Percentiles rank a stretch among this genome's conserved stretches.
phyloP scores from a whole-genome alignment of 2,329 filamentous ascomycete genomes.

The Hysterium pulicare region DNA sequence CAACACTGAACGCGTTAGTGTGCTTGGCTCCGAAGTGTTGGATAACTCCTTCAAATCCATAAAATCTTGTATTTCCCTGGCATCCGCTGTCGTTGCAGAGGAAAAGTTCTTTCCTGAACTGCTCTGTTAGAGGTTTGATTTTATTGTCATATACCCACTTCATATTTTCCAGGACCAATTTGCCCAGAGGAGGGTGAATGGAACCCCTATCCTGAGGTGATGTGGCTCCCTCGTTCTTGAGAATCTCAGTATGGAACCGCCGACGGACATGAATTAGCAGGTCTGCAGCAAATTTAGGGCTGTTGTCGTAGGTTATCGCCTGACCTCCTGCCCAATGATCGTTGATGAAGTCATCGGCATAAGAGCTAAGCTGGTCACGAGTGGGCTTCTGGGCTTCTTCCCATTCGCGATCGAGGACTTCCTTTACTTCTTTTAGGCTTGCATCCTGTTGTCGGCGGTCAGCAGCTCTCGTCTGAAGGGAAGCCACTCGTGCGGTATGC shows the following conservation, averaged over 20 bases:
- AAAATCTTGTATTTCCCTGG: slow-evolving; percentile 62
- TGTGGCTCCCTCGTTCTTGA: slow-evolving; percentile 50
- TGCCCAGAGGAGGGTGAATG: slow-evolving; percentile 56
- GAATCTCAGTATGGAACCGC: slow-evolving; percentile 62
- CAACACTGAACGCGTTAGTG: slow-evolving; percentile 65
- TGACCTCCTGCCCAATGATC: slow-evolving; percentile 63
- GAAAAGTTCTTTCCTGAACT: slow-evolving; percentile 68
- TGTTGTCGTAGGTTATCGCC: slow-evolving; percentile 61
- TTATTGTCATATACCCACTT: slow-evolving; percentile 80
- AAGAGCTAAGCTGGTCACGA: slow-evolving; percentile 60
- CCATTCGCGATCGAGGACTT: slow-evolving; percentile 65
- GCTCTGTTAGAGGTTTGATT: slow-evolving; percentile 66
- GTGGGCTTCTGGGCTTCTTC: slow-evolving; percentile 67
- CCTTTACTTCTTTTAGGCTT: slow-evolving; percentile 52
- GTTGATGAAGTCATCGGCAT: slow-evolving; percentile 68
- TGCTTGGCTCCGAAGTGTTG: slow-evolving; percentile 85
- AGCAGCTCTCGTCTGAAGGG: slow-evolving; percentile 46
- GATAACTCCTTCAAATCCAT: slow-evolving; percentile 73
- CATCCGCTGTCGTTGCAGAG: slow-evolving; percentile 64
- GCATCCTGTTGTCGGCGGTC: slow-evolving; percentile 48
- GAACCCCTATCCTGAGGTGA: slow-evolving; percentile 11
- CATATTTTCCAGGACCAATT: slow-evolving; percentile 77
- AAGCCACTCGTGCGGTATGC: slow-evolving; percentile 47
- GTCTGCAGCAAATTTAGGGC: slow-evolving; percentile 67
- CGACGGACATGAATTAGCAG: slow-evolving; percentile 65